Evolutionary conservation across 164 flowering plant species (phyloP).

Genomic region (Magnolia sinica): DNA sequence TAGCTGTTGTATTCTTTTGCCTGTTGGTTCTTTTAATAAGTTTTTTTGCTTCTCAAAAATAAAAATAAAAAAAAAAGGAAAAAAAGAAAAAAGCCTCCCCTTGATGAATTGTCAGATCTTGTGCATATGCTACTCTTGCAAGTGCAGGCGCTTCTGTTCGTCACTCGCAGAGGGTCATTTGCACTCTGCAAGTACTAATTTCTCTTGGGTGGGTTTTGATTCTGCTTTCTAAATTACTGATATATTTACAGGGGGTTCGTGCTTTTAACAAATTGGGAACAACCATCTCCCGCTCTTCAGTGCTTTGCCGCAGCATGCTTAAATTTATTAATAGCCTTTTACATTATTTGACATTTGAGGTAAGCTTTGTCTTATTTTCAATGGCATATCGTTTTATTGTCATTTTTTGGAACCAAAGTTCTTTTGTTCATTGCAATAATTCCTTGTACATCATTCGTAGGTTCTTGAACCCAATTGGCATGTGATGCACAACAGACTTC

Average conservation of each 20-base stretch:
- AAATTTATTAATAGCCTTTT: conserved; percentile 87
- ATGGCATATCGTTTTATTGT: background rate
- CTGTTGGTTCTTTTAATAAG: conserved; percentile 52
- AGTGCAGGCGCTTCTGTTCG: too few relatives aligned
- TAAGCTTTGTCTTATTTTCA: conserved; percentile 16
- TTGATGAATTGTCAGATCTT: too few relatives aligned
- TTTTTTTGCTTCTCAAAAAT: too few relatives aligned
- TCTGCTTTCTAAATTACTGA: background rate
- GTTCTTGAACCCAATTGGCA: conserved; percentile 99
- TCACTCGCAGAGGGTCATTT: too few relatives aligned
- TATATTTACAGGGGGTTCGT: conserved; percentile 62
- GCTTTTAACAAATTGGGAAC: conserved; percentile 66
- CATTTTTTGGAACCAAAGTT: conserved; percentile 1
- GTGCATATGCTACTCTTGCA: too few relatives aligned
- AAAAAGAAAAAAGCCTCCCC: too few relatives aligned
- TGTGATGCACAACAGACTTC: conserved; percentile 75
- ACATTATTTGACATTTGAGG: conserved; percentile 96
- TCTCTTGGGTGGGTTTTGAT: too few relatives aligned
- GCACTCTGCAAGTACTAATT: too few relatives aligned
- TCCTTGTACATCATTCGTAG: conserved; percentile 20
- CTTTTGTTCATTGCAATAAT: background rate
- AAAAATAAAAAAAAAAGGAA: background rate
- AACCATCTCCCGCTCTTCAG: conserved; percentile 68
- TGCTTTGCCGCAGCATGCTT: conserved; percentile 89
- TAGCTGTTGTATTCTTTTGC: conserved; percentile 98